Evolutionary conservation across 73 alveolate species (phyloP), one percentile per base, ranked within the genome.

Genomic region (Paramecium sonneborni): DNA sequence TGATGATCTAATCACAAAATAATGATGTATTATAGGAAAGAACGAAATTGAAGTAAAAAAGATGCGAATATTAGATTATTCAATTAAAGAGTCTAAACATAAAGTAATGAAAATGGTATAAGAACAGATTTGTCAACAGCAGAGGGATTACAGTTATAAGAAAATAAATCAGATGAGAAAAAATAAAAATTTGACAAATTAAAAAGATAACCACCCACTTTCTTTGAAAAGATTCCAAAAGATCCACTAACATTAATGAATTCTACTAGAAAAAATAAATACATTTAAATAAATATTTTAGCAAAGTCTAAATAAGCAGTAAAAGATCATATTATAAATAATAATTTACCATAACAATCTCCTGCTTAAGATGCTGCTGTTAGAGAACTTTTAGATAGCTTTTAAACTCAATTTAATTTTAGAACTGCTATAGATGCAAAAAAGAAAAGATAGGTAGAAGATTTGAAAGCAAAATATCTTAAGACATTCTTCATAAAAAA

Each of bases 331-430:
- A 32, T 35, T 1, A 38, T 72, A 5, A 38, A 72, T 41, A 52
- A 52, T 52, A 35, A 32, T 35, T 72, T 34, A n/a, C 35, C 35
- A 32, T 28, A 35, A n/a, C 32, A 32, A 35, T 35, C 67, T 9
- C 55, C 55, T 37, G 90, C 90, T 39, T 79, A 79, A n/a, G 90
- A 79, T 79, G 72, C 69, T 43, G 90, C 90, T 30, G 90, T 79
- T 12, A 38, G 90, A 46, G 90, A 79, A 79, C 44, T 79, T 20
- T 79, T 79, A 37, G 90, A 79, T 21, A 46, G 39, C 20, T 79
- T 30, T 79, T 14, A 79, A 14, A 41, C 90, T 79, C 21, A 79
- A 44, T 79, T 79, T 34, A 41, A 38, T 79, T 79, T 79, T 46
- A 79, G 72, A 28, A 30, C 90, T 21, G 90, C 90, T 18, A 20